Evolutionary conservation across 352 stramenopile genomes (phyloP).

Genomic region (Globisporangium cylindrosporum): DNA sequence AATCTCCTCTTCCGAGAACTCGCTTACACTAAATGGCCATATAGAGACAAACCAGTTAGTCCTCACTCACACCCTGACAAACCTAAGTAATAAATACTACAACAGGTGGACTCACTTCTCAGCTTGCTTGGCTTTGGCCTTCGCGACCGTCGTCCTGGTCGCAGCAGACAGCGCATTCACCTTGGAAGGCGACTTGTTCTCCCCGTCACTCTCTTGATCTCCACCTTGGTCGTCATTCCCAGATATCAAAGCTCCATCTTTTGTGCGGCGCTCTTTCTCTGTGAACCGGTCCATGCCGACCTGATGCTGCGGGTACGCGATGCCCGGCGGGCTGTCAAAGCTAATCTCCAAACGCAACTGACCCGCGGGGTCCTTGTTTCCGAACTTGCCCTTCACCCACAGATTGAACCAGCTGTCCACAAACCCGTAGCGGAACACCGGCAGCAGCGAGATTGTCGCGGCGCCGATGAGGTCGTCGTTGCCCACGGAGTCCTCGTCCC

Average conservation of each 20-base stretch:
- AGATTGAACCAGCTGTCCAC: slow-evolving; percentile 89
- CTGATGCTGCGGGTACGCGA: slow-evolving; percentile 92
- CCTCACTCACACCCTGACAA: not conserved
- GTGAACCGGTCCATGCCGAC: slow-evolving; percentile 71
- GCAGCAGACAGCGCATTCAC: slow-evolving; percentile 18
- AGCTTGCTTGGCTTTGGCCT: slow-evolving; percentile 14
- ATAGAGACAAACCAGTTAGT: not conserved
- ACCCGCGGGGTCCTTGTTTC: slow-evolving; percentile 80
- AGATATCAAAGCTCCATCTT: slow-evolving; percentile 36
- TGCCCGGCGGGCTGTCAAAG: slow-evolving; percentile 75
- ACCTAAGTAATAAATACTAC: not conserved
- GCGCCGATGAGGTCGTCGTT: slow-evolving; percentile 89
- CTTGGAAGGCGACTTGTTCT: slow-evolving; percentile 10
- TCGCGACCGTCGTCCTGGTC: slow-evolving; percentile 18
- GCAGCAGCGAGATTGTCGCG: slow-evolving; percentile 81
- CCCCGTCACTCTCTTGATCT: not conserved
- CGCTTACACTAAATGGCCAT: slow-evolving; percentile 20
- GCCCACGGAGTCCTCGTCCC: slow-evolving; percentile 90
- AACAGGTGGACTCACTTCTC: slow-evolving; percentile 27
- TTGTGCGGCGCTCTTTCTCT: slow-evolving; percentile 69
- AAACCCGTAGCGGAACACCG: slow-evolving; percentile 87
- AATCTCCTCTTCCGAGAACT: slow-evolving; percentile 93
- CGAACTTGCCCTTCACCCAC: slow-evolving; percentile 84
- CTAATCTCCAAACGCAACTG: slow-evolving; percentile 86
- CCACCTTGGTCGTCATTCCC: not conserved